Percentiles rank a stretch among this genome's conserved stretches.
Evolutionary conservation across 345 rosid genomes (phyloP).

Genomic region (Turnera subulata): DNA sequence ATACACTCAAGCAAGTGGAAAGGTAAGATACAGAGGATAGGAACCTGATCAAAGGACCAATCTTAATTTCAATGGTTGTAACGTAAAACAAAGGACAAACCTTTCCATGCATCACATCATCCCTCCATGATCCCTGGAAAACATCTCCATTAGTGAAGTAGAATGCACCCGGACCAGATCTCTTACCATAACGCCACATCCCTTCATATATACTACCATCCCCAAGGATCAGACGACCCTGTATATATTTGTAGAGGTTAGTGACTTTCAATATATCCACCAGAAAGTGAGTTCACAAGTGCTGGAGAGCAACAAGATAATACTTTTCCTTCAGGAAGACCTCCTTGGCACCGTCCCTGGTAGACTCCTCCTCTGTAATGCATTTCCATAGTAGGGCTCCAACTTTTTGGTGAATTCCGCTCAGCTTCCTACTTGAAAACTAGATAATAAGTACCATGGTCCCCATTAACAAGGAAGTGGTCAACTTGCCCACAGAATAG

Average conservation of each 20-base stretch:
- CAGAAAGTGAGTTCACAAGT: too few relatives aligned
- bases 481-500: neutral
- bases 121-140: constrained; percentile 98
- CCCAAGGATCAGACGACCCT: constrained; percentile 76
- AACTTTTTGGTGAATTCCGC: constrained; percentile 70
- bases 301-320: neutral
- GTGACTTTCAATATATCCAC: constrained; percentile 3
- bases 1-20: too few relatives aligned
- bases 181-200: constrained; percentile 88
- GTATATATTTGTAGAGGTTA: constrained; percentile 16
- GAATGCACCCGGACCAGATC: constrained; percentile 84
- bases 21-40: too few relatives aligned
- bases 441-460: constrained; percentile 13
- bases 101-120: constrained; percentile 95
- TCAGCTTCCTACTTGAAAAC: constrained; percentile 67
- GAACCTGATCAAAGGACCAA: neutral
- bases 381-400: constrained; percentile 84
- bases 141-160: constrained; percentile 93
- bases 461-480: neutral
- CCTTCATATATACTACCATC: constrained; percentile 95
- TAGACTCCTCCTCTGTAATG: constrained; percentile 87
- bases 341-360: constrained; percentile 87
- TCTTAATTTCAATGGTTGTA: too few relatives aligned
- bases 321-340: constrained; percentile 99
- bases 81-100: constrained; percentile 29